These are phyloP conservation scores for Adansonia grandidieri DNA, from an alignment of 441 rosid species.

Conservation along the genomic window DNA sequence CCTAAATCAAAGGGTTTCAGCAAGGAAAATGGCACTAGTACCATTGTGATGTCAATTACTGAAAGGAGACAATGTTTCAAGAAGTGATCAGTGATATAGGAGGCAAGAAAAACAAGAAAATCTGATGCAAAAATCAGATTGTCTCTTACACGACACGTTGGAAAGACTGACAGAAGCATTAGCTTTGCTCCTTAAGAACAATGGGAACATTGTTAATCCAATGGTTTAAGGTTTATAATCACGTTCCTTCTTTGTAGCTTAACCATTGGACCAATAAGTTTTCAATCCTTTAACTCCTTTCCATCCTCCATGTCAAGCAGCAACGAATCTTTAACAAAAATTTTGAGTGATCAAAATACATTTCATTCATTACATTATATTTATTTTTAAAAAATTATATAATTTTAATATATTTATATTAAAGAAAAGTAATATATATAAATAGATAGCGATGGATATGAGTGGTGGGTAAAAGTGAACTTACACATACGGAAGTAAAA, in stretches of 20 bases:
- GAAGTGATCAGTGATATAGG: neutral
- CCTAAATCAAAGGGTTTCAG: neutral
- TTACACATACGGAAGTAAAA: neutral
- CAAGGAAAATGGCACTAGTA: neutral
- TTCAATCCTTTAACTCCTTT: too few relatives aligned
- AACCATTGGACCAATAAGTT: too few relatives aligned
- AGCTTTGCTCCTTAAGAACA: neutral
- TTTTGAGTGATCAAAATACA: too few relatives aligned
- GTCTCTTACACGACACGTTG: neutral
- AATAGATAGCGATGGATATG: too few relatives aligned
- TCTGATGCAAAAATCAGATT: neutral
- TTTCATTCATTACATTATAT: too few relatives aligned
- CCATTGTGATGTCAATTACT: neutral
- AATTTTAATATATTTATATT: too few relatives aligned
- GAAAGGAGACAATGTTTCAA: neutral
- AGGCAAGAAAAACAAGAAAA: neutral
- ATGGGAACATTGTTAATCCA: too few relatives aligned
- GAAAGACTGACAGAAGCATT: neutral
- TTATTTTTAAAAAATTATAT: too few relatives aligned
- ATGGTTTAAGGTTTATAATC: too few relatives aligned
- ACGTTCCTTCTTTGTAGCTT: too few relatives aligned
- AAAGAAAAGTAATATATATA: too few relatives aligned
- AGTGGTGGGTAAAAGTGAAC: neutral
- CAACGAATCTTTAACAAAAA: too few relatives aligned
- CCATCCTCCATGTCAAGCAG: neutral